phyloP scores from a whole-genome alignment of 805 yeast genomes.

The Starmerella powellii region DNA sequence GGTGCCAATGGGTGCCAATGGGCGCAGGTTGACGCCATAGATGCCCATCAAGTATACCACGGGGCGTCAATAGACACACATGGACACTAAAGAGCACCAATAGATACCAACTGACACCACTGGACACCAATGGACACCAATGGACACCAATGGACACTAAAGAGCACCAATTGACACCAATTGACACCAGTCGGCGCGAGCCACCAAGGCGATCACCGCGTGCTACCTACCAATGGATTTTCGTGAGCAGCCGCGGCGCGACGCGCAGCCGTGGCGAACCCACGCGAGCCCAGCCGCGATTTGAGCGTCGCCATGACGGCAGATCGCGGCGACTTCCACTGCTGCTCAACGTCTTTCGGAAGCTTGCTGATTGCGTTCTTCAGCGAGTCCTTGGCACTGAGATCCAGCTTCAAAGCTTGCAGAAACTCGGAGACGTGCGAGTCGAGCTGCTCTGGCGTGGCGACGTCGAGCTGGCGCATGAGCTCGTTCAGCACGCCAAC shows the following conservation, averaged over 20 bases:
- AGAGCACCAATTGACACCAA: not conserved
- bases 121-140: too few relatives aligned
- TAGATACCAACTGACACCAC: not conserved
- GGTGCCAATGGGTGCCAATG: not conserved
- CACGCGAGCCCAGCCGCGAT: slow-evolving; percentile 17
- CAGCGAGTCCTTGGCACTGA: slow-evolving; percentile 11
- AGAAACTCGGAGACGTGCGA: slow-evolving; percentile 23
- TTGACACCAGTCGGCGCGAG: not conserved
- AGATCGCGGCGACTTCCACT: slow-evolving; percentile 27
- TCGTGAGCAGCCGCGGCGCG: slow-evolving; percentile 30
- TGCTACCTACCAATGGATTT: slow-evolving; percentile 44
- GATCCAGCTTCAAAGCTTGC: slow-evolving; percentile 13
- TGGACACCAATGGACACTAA: too few relatives aligned
- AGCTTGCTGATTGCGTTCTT: slow-evolving; percentile 14
- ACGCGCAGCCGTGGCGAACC: slow-evolving; percentile 23
- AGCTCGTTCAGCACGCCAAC: slow-evolving; percentile 34
- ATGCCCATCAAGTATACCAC: too few relatives aligned
- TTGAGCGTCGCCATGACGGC: slow-evolving; percentile 24
- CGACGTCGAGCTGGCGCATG: slow-evolving; percentile 35
- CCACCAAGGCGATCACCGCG: too few relatives aligned
- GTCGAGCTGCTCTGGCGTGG: slow-evolving; percentile 37
- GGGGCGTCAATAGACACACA: too few relatives aligned
- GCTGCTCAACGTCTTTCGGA: slow-evolving; percentile 24
- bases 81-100: not conserved
- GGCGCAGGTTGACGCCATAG: not conserved